Conservation (phyloP, 1,284 basidiomycete genomes). For the Gomphus bonarii region DNA sequence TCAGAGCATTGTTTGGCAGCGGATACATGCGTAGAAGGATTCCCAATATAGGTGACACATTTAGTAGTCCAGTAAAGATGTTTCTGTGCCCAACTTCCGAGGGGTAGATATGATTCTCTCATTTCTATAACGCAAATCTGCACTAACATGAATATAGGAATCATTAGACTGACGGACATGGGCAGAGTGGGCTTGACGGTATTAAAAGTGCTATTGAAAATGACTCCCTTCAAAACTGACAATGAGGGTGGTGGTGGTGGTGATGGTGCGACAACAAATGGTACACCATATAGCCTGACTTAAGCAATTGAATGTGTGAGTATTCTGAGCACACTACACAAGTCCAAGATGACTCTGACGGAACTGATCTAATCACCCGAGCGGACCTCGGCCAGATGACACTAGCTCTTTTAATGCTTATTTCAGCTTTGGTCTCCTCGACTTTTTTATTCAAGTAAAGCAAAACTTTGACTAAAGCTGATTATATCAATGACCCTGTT, state of each 20-base stretch:
- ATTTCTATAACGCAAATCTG: slow-evolving; percentile 85
- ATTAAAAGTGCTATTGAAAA: slow-evolving; percentile 90
- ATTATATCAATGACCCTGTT: too few relatives aligned
- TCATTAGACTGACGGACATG: slow-evolving; percentile 64
- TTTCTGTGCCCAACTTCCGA: not conserved
- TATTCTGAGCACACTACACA: too few relatives aligned
- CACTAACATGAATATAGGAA: slow-evolving; percentile 85
- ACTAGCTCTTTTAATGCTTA: too few relatives aligned
- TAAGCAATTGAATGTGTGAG: too few relatives aligned
- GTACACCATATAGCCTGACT: too few relatives aligned
- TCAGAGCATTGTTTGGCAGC: slow-evolving; percentile 91
- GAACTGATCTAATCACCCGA: too few relatives aligned
- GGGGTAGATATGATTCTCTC: slow-evolving; percentile 15
- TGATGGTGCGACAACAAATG: not conserved
- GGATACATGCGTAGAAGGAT: slow-evolving; percentile 87
- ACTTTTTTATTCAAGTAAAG: too few relatives aligned
- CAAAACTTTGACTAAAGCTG: too few relatives aligned
- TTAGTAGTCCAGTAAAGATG: not conserved
- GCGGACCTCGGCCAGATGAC: too few relatives aligned
- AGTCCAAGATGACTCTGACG: too few relatives aligned
- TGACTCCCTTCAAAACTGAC: slow-evolving; percentile 61
- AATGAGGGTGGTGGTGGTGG: slow-evolving; percentile 32
- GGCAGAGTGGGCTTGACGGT: slow-evolving; percentile 87
- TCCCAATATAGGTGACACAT: slow-evolving; percentile 28
- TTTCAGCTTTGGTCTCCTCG: too few relatives aligned